These are phyloP conservation scores for Pyrenochaeta sp. DNA, from an alignment of 2,329 filamentous ascomycete species.

Conservation along the genomic window DNA sequence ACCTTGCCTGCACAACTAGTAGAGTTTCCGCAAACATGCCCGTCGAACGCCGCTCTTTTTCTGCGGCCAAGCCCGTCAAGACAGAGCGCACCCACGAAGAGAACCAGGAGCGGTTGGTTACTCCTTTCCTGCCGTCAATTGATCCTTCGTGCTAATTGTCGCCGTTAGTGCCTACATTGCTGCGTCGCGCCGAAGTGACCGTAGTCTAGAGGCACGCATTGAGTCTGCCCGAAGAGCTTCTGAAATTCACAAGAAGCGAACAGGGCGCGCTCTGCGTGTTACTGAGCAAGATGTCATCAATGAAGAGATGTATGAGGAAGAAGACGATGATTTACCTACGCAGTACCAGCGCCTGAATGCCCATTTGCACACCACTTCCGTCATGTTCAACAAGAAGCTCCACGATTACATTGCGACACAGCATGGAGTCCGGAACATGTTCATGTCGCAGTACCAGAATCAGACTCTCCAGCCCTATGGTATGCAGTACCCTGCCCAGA, in stretches of 20 bases:
- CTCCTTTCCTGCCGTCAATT: not conserved
- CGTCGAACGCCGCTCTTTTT: slow-evolving; percentile 45
- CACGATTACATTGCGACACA: slow-evolving; percentile 66
- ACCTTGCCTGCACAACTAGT: no score
- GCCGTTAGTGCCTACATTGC: slow-evolving; percentile 81
- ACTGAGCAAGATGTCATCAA: slow-evolving; percentile 86
- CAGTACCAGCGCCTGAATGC: slow-evolving; percentile 70
- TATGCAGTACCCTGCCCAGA: slow-evolving; percentile 27
- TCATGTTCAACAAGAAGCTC: slow-evolving; percentile 68
- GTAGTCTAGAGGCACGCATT: slow-evolving; percentile 84
- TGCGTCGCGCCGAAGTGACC: slow-evolving; percentile 84
- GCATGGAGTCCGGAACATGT: slow-evolving; percentile 61
- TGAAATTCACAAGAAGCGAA: slow-evolving; percentile 88
- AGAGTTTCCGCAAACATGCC: no score
- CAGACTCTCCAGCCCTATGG: slow-evolving; percentile 21
- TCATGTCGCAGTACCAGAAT: slow-evolving; percentile 40
- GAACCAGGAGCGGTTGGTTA: slow-evolving; percentile 72
- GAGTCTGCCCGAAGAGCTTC: slow-evolving; percentile 88
- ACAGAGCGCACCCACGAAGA: slow-evolving; percentile 80
- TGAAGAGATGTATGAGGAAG: slow-evolving; percentile 96
- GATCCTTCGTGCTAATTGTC: slow-evolving; percentile 18
- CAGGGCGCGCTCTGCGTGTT: slow-evolving; percentile 81
- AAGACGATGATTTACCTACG: slow-evolving; percentile 79
- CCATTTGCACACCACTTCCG: slow-evolving; percentile 66
- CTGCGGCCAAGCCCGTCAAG: slow-evolving; percentile 58